These are phyloP conservation scores for Leucaena leucocephala DNA, from an alignment of 306 rosid species.

Conservation along the genomic window DNA sequence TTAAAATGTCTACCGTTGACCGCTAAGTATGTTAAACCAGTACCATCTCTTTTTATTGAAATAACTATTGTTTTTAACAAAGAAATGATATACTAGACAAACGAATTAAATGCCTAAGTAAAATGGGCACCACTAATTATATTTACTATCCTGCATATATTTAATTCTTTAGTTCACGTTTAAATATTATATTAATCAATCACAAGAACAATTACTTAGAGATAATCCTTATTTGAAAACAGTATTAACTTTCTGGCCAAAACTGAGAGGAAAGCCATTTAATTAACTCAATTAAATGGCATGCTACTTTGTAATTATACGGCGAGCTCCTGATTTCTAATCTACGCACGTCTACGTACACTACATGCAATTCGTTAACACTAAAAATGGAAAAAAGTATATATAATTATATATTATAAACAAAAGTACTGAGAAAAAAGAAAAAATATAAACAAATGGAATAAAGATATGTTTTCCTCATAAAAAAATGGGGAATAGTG, in stretches of 20 bases:
- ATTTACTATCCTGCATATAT: background rate
- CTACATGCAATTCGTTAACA: background rate
- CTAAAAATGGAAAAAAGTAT: background rate
- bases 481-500: background rate
- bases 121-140: background rate
- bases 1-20: no score
- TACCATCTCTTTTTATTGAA: no score
- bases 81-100: background rate
- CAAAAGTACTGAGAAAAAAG: no score
- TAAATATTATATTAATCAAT: background rate
- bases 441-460: background rate
- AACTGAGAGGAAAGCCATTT: background rate
- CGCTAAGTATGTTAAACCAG: no score
- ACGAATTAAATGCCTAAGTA: background rate
- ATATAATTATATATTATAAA: background rate
- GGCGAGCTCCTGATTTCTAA: background rate
- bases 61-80: background rate
- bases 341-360: background rate
- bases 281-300: background rate
- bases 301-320: background rate
- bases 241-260: background rate
- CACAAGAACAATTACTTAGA: no score
- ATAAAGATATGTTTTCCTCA: background rate
- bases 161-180: background rate
- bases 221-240: no score